Evolutionary conservation across 306 rosid genomes (phyloP).

Genomic region (Gillenia trifoliata): DNA sequence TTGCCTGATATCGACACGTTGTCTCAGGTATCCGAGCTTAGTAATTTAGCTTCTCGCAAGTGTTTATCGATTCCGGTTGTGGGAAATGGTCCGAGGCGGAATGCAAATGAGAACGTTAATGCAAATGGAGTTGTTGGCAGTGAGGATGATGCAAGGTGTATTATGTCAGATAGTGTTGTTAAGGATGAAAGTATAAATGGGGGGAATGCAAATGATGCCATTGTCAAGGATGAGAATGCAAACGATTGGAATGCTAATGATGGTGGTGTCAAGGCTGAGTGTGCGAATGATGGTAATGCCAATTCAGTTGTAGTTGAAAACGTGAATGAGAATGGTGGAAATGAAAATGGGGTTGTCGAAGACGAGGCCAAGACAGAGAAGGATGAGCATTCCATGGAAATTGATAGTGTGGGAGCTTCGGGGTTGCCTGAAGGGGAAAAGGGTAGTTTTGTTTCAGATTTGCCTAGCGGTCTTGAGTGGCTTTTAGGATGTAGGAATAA

Average conservation of each 20-base stretch:
- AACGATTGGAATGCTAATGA: background rate
- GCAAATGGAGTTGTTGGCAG: background rate
- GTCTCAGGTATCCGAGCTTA: slow-evolving; percentile 41
- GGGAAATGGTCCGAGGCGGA: slow-evolving; percentile 28
- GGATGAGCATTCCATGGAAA: slow-evolving; percentile 26
- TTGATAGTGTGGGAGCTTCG: slow-evolving; percentile 27
- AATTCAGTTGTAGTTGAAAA: background rate
- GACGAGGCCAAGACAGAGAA: slow-evolving; percentile 25
- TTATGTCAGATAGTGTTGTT: background rate
- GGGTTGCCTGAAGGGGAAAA: slow-evolving; percentile 29
- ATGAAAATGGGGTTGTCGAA: slow-evolving; percentile 17
- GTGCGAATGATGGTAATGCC: background rate
- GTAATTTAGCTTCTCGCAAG: slow-evolving; percentile 35
- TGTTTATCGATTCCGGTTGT: slow-evolving; percentile 46
- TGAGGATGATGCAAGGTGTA: slow-evolving; percentile 1
- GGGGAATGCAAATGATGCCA: background rate
- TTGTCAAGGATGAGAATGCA: background rate
- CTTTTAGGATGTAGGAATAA: slow-evolving; percentile 79
- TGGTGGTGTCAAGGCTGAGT: background rate
- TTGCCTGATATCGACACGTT: slow-evolving; percentile 60
- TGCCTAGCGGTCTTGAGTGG: slow-evolving; percentile 56
- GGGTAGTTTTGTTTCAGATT: slow-evolving; percentile 21
- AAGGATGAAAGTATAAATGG: background rate
- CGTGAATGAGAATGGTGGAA: background rate
- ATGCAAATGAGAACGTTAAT: background rate